Evolutionary conservation across 2,329 filamentous ascomycete species (phyloP).

Genomic region (Westerdykella sp.): DNA sequence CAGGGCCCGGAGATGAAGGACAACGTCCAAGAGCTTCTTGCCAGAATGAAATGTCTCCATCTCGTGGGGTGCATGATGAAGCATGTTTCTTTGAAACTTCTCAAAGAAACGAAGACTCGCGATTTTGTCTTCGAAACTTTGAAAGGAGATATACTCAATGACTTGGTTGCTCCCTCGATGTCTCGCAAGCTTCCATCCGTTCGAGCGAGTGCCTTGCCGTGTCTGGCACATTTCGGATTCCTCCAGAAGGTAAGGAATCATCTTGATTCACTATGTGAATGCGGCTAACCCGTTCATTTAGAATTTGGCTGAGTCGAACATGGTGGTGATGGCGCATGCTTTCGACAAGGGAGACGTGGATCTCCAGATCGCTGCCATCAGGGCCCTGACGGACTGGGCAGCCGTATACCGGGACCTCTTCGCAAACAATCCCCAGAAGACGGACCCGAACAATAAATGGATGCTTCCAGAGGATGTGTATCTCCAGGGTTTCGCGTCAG

Average conservation of each 20-base stretch:
- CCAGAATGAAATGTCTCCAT: constrained; percentile 76
- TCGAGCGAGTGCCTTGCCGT: constrained; percentile 81
- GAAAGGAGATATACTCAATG: constrained; percentile 88
- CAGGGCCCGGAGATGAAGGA: background rate
- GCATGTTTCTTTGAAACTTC: constrained; percentile 53
- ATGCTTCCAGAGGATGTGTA: no score
- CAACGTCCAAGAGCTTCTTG: background rate
- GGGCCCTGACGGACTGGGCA: constrained; percentile 89
- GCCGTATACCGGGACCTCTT: constrained; percentile 81
- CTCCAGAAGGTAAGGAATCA: constrained; percentile 63
- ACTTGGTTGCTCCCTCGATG: constrained; percentile 89
- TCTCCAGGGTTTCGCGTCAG: background rate
- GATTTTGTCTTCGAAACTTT: constrained; percentile 50
- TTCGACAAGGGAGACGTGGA: constrained; percentile 88
- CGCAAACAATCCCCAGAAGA: constrained; percentile 43
- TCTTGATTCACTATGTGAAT: background rate
- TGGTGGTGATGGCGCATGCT: constrained; percentile 91
- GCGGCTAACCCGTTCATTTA: constrained; percentile 21
- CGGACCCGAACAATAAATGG: constrained; percentile 36
- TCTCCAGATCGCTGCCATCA: constrained; percentile 81
- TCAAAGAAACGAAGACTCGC: no score
- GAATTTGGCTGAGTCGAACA: constrained; percentile 84
- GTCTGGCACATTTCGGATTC: constrained; percentile 83
- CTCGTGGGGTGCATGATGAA: constrained; percentile 97
- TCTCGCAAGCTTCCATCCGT: constrained; percentile 89